Base-by-base conservation (phyloP, 768 basidiomycete genomes). In the Chalciporus chontae region DNA sequence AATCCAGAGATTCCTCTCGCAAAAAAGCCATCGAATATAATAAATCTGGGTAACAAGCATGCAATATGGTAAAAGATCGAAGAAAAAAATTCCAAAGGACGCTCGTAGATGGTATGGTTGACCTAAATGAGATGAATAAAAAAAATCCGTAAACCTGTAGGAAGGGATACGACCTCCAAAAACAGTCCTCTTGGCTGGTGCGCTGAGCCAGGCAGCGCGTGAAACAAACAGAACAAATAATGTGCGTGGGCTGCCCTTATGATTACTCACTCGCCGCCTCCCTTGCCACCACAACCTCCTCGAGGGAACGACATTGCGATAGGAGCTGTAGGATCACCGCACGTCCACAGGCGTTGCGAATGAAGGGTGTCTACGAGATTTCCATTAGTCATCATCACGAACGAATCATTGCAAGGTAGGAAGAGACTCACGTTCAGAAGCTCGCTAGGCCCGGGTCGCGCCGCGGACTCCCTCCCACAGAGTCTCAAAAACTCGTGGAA, bases 401-500 rank as follows among this genome's bases (percentile, higher is more conserved):
- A 17, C 14, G 17, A 21, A 10, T 13, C 19, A 10, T 13, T 24
- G 15, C 18, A 7, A 21, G 19, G 8, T 26, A 24, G 11, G 32
- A 37, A 5, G 47, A 40, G 0, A 65, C 80, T 14, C 46, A 88
- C 88, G 66, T 81, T 79, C 13, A 78, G 63, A 40, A 90, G 62
- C 27, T 81, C 81, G 21, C 60, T 69, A 11, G 87, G 75, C 50
- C 68, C 64, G n/a, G 85, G 84, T 47, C 88, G 73, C 32, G 68
- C 68, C 4, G 68, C 65, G 27, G 77, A 74, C 14, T 84, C 81
- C 40, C 84, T 74, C 8, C 85, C 86, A 60, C 87, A 90, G 45
- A 77, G 62, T 34, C 70, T 72, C 57, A 91, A 66, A 66, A 91
- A 90, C 19, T 87, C 84, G 59, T 86, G 85, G 62, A 90, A 86